phyloP scores from a whole-genome alignment of 441 rosid genomes.

The Gossypium schwendimanii region DNA sequence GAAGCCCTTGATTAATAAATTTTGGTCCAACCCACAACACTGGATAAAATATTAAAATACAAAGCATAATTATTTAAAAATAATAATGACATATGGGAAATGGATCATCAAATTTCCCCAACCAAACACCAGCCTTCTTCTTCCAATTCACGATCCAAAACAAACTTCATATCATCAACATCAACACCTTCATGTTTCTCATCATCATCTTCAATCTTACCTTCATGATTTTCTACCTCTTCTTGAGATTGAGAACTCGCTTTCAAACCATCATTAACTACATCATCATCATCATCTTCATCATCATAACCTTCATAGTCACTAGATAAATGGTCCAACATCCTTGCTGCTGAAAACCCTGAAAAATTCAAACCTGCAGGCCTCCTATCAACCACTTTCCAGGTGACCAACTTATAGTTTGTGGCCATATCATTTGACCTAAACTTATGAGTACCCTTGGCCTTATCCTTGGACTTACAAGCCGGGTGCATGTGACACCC shows the following conservation, averaged over 20 bases:
- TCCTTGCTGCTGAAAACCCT: constrained; percentile 42
- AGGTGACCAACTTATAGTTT: constrained; percentile 27
- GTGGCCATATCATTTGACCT: constrained; percentile 34
- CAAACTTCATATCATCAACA: constrained; percentile 26
- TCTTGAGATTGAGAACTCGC: no score
- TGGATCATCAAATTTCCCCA: constrained; percentile 21
- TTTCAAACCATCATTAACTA: constrained; percentile 6
- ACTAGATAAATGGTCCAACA: constrained; percentile 35
- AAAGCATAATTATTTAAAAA: neutral
- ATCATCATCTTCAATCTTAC: neutral
- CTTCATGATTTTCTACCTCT: neutral
- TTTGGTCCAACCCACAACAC: neutral
- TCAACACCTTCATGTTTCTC: neutral
- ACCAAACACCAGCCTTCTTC: constrained; percentile 65
- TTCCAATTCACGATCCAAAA: constrained; percentile 30
- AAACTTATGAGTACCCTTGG: constrained; percentile 47
- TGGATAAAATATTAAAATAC: neutral
- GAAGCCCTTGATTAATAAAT: neutral
- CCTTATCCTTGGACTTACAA: constrained; percentile 42
- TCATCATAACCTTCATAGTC: neutral
- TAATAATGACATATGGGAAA: neutral
- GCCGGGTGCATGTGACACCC: constrained; percentile 40
- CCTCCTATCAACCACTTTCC: constrained; percentile 36
- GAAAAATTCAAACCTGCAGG: constrained; percentile 21
- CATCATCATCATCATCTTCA: neutral